Percentiles rank a stretch among this genome's conserved stretches.
Conservation (phyloP, 2,329 filamentous ascomycete species). For the Geoglossum cookeanum region DNA sequence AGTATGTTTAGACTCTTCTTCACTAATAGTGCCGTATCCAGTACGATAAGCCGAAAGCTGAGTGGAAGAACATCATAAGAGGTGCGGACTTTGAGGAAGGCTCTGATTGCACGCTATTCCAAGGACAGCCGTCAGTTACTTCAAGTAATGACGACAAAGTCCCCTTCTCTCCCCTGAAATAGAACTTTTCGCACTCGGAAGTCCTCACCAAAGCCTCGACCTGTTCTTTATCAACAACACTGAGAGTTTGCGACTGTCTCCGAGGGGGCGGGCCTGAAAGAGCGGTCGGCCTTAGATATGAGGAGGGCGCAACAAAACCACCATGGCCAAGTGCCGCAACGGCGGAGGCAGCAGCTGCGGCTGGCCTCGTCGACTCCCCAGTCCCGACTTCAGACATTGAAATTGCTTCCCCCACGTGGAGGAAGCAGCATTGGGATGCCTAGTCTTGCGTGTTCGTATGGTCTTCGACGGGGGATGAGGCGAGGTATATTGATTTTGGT, state of each 20-base stretch:
- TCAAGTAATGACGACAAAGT: not conserved
- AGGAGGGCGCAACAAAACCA: constrained; percentile 25
- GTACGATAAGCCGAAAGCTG: constrained; percentile 85
- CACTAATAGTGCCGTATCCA: constrained; percentile 86
- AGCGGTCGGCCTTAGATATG: constrained; percentile 24
- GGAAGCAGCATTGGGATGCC: not conserved
- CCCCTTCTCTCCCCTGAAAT: not conserved
- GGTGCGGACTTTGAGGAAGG: constrained; percentile 88
- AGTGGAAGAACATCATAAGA: constrained; percentile 96
- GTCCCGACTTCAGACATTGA: constrained; percentile 2
- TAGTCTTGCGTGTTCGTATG: not conserved
- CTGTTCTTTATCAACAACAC: constrained; percentile 29
- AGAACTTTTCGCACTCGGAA: not conserved
- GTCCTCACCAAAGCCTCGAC: constrained; percentile 27
- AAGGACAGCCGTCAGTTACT: not conserved
- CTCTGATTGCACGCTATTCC: constrained; percentile 63
- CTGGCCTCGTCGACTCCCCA: not conserved
- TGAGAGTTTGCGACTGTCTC: constrained; percentile 18
- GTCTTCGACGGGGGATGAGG: not conserved
- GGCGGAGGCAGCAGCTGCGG: not conserved
- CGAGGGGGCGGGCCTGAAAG: constrained; percentile 17
- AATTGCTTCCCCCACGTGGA: not conserved
- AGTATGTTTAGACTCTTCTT: constrained; percentile 94
- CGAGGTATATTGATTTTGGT: too few relatives aligned
- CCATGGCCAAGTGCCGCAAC: not conserved